Evolutionary conservation across 805 yeast genomes (phyloP), one percentile per base, ranked within the genome.

Genomic region (Metschnikowia vanudenii): DNA sequence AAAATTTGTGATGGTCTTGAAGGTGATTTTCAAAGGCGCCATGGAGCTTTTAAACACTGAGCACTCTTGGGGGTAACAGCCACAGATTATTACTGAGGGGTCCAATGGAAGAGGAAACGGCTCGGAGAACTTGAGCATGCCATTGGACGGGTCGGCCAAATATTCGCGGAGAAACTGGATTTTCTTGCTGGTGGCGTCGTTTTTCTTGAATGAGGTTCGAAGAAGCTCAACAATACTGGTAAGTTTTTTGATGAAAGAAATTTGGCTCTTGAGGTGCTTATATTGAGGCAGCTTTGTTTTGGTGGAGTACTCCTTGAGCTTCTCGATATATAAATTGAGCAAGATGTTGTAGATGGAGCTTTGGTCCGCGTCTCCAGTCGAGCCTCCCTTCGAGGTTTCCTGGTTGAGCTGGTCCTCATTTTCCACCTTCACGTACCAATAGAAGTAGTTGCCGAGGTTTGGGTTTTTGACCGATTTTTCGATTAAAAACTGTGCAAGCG

Each of bases 361-460:
- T 37, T 19, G 14, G 19, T 26, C 14, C 5, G 11, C 14, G 14
- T 29, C 32, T 29, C 14, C 14, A 26, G 29, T 26, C 11, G 11
- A 26, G 17, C 41, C 26, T 3, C 26, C 10, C 33, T 29, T 29
- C 2, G 31, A 8, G 10, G 17, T 33, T 5, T 14, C 37, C 14
- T 22, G 28, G 26, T 51, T 52, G 31, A 69, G 50, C 49, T 71
- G 74, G 47, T 88, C 96, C 57, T 85, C 88, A 26, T 85, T 79
- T 59, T 92, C 97, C 1, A 95, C 96, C 53, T 83, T 84, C 41
- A 94, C 77, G 60, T 85, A 88, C 98, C 99, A 94, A 63, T 88
- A 91, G 50, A 95, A 81, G 59, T 79, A 88, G 59, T 84, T 90
- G 0, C 96, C 94, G 34, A 95, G 69, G 16, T 78, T 71, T 17